Conservation (phyloP, 2,329 filamentous ascomycete genomes). For the Trichoderma koningiopsis region DNA sequence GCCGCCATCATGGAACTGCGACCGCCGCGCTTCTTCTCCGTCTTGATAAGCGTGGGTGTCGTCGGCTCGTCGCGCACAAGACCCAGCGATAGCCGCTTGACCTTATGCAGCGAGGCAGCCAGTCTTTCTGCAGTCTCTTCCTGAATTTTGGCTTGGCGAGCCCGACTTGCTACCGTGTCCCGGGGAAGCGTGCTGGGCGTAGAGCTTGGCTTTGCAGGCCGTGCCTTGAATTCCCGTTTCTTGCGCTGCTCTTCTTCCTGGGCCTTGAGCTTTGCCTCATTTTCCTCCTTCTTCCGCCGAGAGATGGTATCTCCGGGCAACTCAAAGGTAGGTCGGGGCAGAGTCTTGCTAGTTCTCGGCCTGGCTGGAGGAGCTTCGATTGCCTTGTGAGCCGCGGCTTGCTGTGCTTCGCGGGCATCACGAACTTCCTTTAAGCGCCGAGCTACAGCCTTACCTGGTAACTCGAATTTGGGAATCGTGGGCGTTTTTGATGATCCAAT, state of each 20-base stretch:
- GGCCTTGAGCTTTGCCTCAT: constrained; percentile 55
- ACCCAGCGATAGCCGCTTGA: constrained; percentile 34
- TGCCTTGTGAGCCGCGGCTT: constrained; percentile 40
- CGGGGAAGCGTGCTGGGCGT: constrained; percentile 50
- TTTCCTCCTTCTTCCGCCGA: constrained; percentile 56
- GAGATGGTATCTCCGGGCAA: constrained; percentile 65
- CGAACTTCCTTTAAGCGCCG: constrained; percentile 59
- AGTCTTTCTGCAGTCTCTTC: constrained; percentile 33
- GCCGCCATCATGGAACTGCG: constrained; percentile 33
- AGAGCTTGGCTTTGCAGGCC: constrained; percentile 53
- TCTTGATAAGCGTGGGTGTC: constrained; percentile 22
- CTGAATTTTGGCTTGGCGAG: constrained; percentile 51
- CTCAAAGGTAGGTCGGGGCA: constrained; percentile 60
- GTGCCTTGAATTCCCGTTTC: constrained; percentile 65
- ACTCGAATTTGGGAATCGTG: constrained; percentile 60
- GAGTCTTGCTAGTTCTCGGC: constrained; percentile 54
- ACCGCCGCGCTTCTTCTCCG: constrained; percentile 34
- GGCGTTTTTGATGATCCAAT: constrained; percentile 45
- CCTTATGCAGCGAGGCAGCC: constrained; percentile 25
- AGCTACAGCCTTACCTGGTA: constrained; percentile 64
- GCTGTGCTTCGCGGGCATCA: constrained; percentile 53
- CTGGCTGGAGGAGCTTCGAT: constrained; percentile 44
- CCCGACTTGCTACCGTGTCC: constrained; percentile 60
- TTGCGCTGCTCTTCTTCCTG: constrained; percentile 63
- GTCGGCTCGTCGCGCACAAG: constrained; percentile 17